Base-by-base conservation (phyloP, 2,329 filamentous ascomycete genomes). In the Drechslerella dactyloides region DNA sequence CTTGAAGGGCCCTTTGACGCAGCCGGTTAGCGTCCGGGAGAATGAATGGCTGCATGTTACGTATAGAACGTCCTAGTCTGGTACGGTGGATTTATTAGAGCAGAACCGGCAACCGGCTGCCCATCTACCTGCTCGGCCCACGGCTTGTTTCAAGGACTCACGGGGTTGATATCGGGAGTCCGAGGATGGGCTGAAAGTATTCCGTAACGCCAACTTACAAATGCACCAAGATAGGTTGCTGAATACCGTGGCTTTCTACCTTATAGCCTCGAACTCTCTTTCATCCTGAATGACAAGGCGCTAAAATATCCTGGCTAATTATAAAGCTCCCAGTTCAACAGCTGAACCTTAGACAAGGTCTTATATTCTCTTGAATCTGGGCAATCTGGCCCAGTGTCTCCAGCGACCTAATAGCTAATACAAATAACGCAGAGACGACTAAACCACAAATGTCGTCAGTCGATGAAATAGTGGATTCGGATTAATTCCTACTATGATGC, bases 131-230 rank as follows among this genome's bases (percentile, higher is more conserved):
- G 19, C 46, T 50, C 56, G n/a, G n/a, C n/a, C 64, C 50, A 56
- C 44, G 23, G 55, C 56, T 61, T 61, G 56, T 65, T 52, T 56
- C 56, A 56, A 56, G 30, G 51, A 33, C 55, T 30, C 40, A 33
- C 46, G 27, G 8, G 8, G 27, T 8, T 8, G 27, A 33, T 33
- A 33, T 33, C 27, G 27, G 8, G 27, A 33, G 27, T 8, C 8
- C 4, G 8, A 33, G 27, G 27, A 33, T 8, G 8, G 27, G 27
- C 37, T 42, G 11, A 42, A 42, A 42, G 37, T 42, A 5, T 17
- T 42, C 13, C 5, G 37, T 15, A 42, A 42, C 4, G 37, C 11
- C 13, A 42, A 13, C n/a, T 15, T 42, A 13, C 37, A 42, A 42
- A 42, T 3, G 37, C 37, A 6, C 11, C 5, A 15, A 13, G 13